phyloP scores from a whole-genome alignment of 306 rosid genomes.

The Cucumis sativus region DNA sequence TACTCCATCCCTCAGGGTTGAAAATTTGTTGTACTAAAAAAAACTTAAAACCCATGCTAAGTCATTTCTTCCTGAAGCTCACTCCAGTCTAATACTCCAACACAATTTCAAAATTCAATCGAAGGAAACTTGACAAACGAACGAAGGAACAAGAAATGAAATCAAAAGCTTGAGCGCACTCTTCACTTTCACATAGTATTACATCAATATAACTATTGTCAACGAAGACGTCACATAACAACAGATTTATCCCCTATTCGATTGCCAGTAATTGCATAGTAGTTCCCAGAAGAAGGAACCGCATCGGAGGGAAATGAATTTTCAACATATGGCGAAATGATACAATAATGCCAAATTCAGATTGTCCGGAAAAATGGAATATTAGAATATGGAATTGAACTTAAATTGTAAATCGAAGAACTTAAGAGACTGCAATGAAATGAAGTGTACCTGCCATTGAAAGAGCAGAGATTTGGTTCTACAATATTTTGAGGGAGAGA shows the following conservation, averaged over 20 bases:
- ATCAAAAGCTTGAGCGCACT: not conserved
- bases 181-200: not conserved
- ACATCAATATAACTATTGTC: not conserved
- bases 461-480: not conserved
- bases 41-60: not conserved
- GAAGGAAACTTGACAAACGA: not conserved
- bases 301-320: not conserved
- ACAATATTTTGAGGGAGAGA: not conserved
- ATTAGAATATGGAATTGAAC: not conserved
- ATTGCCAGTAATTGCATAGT: not conserved
- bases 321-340: not conserved
- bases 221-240: not conserved
- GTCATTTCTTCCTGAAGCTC: conserved; percentile 1
- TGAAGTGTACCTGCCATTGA: conserved; percentile 21
- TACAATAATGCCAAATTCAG: not conserved
- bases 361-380: not conserved
- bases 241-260: not conserved
- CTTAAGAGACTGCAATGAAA: not conserved
- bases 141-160: not conserved
- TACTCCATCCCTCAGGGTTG: not conserved
- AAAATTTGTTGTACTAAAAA: not conserved
- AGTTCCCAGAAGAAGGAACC: not conserved
- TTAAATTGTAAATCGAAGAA: not conserved
- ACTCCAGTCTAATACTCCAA: not conserved
- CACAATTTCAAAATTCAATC: not conserved